These are phyloP conservation scores for Globisporangium mamillatum DNA, from an alignment of 352 stramenopile species.

Conservation along the genomic window DNA sequence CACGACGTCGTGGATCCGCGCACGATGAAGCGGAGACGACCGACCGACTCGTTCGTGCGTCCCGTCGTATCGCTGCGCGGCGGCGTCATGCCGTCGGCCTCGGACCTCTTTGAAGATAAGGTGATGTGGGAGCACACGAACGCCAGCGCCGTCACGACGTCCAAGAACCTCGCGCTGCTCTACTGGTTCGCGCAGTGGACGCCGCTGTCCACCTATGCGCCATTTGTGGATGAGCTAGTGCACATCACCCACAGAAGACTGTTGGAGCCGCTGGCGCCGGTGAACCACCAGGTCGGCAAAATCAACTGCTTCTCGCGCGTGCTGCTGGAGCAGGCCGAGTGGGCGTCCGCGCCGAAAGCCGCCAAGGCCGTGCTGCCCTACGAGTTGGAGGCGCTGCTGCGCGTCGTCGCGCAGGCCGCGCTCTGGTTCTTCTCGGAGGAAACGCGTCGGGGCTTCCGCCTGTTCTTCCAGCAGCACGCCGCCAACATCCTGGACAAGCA, in stretches of 20 bases:
- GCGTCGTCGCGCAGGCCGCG: slow-evolving; percentile 31
- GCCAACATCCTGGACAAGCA: slow-evolving; percentile 37
- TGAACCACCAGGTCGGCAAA: slow-evolving; percentile 22
- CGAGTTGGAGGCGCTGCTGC: slow-evolving; percentile 42
- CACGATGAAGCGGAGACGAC: slow-evolving; percentile 14
- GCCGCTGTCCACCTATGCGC: slow-evolving; percentile 37
- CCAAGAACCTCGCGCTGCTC: slow-evolving; percentile 63
- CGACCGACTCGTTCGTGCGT: slow-evolving; percentile 17
- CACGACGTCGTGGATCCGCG: not conserved
- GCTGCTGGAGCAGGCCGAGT: slow-evolving; percentile 36
- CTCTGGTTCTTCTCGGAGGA: slow-evolving; percentile 55
- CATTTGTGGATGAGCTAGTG: slow-evolving; percentile 49
- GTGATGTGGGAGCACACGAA: slow-evolving; percentile 55
- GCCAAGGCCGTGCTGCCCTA: slow-evolving; percentile 14
- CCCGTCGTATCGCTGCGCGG: slow-evolving; percentile 1
- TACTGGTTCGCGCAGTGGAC: slow-evolving; percentile 49
- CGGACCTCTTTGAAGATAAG: slow-evolving; percentile 40
- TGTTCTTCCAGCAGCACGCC: slow-evolving; percentile 43
- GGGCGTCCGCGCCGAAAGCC: slow-evolving; percentile 5
- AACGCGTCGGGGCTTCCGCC: slow-evolving; percentile 36
- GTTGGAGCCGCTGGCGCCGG: slow-evolving; percentile 22
- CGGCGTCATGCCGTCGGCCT: slow-evolving; percentile 7
- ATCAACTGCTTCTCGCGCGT: slow-evolving; percentile 48
- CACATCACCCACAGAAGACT: slow-evolving; percentile 39
- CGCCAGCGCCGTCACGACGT: slow-evolving; percentile 30